Evolutionary conservation across 106 monocot genomes (phyloP).

Genomic region (Iris macrosiphon): DNA sequence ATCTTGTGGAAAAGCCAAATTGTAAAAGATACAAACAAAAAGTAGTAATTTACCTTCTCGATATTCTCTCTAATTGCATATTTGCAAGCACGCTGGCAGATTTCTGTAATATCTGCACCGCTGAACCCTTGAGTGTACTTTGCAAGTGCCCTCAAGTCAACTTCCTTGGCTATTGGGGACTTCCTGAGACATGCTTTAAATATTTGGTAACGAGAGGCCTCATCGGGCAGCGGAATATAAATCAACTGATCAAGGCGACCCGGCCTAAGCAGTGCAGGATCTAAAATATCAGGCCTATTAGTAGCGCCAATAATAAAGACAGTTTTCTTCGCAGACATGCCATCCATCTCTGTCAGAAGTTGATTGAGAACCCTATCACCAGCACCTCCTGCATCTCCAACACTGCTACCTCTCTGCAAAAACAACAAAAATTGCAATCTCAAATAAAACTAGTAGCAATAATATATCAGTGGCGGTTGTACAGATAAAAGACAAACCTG

Average conservation of each 20-base stretch:
- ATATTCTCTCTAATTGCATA: constrained; percentile 93
- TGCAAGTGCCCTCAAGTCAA: constrained; percentile 69
- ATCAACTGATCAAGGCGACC: constrained; percentile 88
- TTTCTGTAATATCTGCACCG: constrained; percentile 94
- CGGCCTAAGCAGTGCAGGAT: constrained; percentile 77
- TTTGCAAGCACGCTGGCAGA: constrained; percentile 86
- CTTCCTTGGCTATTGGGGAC: constrained; percentile 81
- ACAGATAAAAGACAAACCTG: constrained; percentile 37
- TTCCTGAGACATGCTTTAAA: constrained; percentile 86
- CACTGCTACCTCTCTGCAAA: constrained; percentile 76
- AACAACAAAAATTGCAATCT: background rate
- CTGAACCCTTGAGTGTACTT: constrained; percentile 93
- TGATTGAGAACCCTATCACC: constrained; percentile 89
- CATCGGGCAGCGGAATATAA: constrained; percentile 87
- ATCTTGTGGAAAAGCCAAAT: too few relatives aligned
- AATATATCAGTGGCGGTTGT: background rate
- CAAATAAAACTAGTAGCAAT: background rate
- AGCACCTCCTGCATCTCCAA: constrained; percentile 89
- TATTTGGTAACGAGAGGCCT: constrained; percentile 68
- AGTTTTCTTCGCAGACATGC: constrained; percentile 86
- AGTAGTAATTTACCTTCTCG: constrained; percentile 92
- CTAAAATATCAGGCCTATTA: constrained; percentile 91
- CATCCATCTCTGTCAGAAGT: constrained; percentile 90
- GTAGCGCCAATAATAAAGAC: constrained; percentile 93
- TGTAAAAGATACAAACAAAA: too few relatives aligned